Conservation (phyloP, 805 yeast genomes). For the Suhomyces pyralidae region DNA sequence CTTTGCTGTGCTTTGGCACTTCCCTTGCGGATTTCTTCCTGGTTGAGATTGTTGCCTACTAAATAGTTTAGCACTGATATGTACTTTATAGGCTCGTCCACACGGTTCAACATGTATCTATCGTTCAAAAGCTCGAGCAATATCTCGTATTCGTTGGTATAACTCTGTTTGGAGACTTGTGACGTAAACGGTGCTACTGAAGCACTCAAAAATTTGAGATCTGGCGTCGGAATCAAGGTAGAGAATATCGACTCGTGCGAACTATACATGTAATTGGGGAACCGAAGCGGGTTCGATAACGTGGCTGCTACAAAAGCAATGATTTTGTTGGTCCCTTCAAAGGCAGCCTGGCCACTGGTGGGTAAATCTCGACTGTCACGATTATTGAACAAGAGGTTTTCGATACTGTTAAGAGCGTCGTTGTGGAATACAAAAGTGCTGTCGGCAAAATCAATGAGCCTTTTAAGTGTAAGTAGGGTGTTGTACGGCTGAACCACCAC, state of each 20-base stretch:
- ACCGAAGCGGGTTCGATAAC: slow-evolving; percentile 81
- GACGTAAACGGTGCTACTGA: slow-evolving; percentile 42
- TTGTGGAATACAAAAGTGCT: slow-evolving; percentile 89
- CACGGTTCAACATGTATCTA: slow-evolving; percentile 67
- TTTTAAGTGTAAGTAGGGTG: slow-evolving; percentile 73
- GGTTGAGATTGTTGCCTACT: slow-evolving; percentile 63
- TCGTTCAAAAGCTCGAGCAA: slow-evolving; percentile 78
- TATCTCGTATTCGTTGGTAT: slow-evolving; percentile 80
- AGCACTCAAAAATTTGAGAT: slow-evolving; percentile 59
- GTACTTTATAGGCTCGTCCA: slow-evolving; percentile 44
- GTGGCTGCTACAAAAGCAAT: slow-evolving; percentile 84
- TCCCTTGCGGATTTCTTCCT: slow-evolving; percentile 69
- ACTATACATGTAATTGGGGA: slow-evolving; percentile 88
- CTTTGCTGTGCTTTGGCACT: slow-evolving; percentile 60
- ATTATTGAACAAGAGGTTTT: slow-evolving; percentile 37
- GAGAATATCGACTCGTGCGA: slow-evolving; percentile 79
- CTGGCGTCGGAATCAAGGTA: slow-evolving; percentile 81
- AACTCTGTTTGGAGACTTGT: slow-evolving; percentile 49
- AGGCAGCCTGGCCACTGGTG: slow-evolving; percentile 51
- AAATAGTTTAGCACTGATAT: slow-evolving; percentile 66
- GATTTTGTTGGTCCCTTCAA: slow-evolving; percentile 77
- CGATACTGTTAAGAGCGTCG: slow-evolving; percentile 72
- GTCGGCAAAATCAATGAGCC: slow-evolving; percentile 83
- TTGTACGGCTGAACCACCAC: slow-evolving; percentile 99
- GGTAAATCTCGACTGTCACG: slow-evolving; percentile 1